These are phyloP conservation scores for rapeseed (Brassica napus) DNA, from an alignment of 345 rosid genomes.

Conservation along the genomic window Da-Ae NC_063445.1:35965501-35966000, in stretches of 20 bases:
- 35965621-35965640: constrained; percentile 34
- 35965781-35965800: constrained; percentile 31
- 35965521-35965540: constrained; percentile 46
- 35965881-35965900: background rate
- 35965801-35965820: constrained; percentile 15
- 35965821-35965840: background rate
- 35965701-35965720: background rate
- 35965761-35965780: constrained; percentile 46
- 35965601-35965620: constrained; percentile 39
- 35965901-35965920: constrained; percentile 29
- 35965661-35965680: background rate
- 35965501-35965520: constrained; percentile 44
- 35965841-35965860: background rate
- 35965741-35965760: constrained; percentile 43
- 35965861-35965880: background rate
- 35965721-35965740: constrained; percentile 17
- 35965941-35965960: constrained; percentile 34
- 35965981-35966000: constrained; percentile 8
- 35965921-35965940: constrained; percentile 14
- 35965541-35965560: constrained; percentile 57
- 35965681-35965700: background rate
- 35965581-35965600: constrained; percentile 45
- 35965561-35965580: constrained; percentile 58
- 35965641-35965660: background rate
- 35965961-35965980: constrained; percentile 39